Conservation (phyloP, 441 rosid species). For the Gossypium trilobum region DNA sequence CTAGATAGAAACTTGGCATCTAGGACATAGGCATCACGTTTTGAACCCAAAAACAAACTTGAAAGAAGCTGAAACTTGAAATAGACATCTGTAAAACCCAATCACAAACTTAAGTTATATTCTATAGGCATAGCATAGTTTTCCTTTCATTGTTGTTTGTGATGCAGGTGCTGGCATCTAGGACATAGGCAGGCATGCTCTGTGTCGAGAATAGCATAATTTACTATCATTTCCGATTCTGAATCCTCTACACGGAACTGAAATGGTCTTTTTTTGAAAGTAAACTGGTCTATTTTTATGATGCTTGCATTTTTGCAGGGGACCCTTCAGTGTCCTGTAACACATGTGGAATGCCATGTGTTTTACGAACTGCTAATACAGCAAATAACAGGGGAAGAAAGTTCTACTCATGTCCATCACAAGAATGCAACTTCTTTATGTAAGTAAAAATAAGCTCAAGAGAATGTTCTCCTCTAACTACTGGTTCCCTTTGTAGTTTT, state of each 20-base stretch:
- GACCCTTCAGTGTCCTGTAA: slow-evolving; percentile 54
- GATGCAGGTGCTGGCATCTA: background rate
- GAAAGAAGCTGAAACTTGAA: background rate
- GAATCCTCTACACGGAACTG: background rate
- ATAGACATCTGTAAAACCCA: background rate
- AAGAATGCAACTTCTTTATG: slow-evolving; percentile 81
- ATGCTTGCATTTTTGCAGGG: slow-evolving; percentile 36
- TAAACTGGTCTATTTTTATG: slow-evolving; percentile 8
- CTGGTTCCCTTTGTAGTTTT: background rate
- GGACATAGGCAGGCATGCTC: background rate
- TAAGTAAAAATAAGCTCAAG: slow-evolving; percentile 28
- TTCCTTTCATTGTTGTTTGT: background rate
- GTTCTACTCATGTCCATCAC: slow-evolving; percentile 75
- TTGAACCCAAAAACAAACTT: background rate
- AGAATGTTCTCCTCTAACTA: background rate
- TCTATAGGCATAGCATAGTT: background rate
- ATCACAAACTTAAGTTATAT: background rate
- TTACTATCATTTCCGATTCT: background rate
- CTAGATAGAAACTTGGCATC: background rate
- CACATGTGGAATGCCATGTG: slow-evolving; percentile 60
- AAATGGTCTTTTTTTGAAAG: background rate
- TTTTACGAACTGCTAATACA: slow-evolving; percentile 73
- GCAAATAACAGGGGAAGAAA: slow-evolving; percentile 81
- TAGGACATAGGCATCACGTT: background rate
- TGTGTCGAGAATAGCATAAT: background rate